Base-by-base conservation (phyloP, 345 rosid species). In the Eutrema japonicum region DNA sequence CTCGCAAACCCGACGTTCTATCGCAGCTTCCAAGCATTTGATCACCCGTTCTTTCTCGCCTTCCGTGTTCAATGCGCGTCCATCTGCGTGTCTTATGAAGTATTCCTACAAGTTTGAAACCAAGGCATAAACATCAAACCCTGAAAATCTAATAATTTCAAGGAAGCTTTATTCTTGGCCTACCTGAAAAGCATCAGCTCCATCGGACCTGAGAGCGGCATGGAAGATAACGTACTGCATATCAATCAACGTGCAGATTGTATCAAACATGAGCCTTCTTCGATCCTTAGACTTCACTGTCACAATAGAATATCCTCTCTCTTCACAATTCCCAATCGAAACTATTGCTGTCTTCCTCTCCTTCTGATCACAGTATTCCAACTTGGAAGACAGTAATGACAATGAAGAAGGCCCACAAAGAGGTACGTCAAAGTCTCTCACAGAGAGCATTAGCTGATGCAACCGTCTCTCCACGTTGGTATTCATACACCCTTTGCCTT, bases 1-100 rank as follows among this genome's bases (percentile, higher is more conserved):
- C 78, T 78, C 81, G 46, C 69, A 78, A 72, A 68, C 80, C 71
- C 99, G 82, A 53, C 98, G 83, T 72, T 84, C 88, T 64, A 96
- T 88, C 2, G 99, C 99, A 68, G 99, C 99, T 77, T 88, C 96
- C 81, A 96, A 83, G 84, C 98, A 96, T 66, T 87, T 65, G 48
- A 92, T 84, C n/a, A 96, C 89, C 47, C 98, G 84, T 53, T 87
- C 94, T 79, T 96, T 87, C 89, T 96, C 99, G 0, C 93, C 94
- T 73, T 96, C 97, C 1, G 99, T 92, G 77, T 89, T 90, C 66
- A 92, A 70, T n/a, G 98, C 96, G 30, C 87, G 80, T 36, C 97
- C 98, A 78, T 96, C 97, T 80, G 75, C 38, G 70, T 92, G 99
- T 77, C 97, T 85, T 59, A 96, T 92, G 77, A 84, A 96, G 71